Evolutionary conservation across 176 grass and related monocot species (phyloP).

Genomic region (Carex myosuroides): DNA sequence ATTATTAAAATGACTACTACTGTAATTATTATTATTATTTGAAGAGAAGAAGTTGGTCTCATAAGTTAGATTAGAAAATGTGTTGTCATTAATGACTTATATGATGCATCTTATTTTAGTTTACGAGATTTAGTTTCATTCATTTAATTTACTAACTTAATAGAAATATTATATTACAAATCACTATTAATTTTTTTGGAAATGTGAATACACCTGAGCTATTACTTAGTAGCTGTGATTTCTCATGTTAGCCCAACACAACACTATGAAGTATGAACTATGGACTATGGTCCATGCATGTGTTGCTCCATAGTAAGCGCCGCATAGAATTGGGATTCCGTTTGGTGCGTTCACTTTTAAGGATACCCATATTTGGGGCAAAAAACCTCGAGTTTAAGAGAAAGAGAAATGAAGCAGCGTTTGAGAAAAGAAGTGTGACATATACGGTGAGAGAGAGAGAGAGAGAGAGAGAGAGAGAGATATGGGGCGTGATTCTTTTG

Average conservation of each 20-base stretch:
- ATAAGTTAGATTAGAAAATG: background rate
- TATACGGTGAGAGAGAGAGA: background rate
- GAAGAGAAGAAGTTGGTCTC: background rate
- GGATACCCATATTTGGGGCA: background rate
- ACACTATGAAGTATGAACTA: background rate
- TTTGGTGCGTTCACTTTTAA: background rate
- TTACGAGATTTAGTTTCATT: background rate
- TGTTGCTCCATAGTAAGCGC: background rate
- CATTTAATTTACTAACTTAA: background rate
- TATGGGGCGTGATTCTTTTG: background rate
- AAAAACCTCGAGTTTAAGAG: background rate
- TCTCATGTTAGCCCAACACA: background rate
- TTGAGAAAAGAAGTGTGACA: background rate
- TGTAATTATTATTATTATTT: too few species aligned
- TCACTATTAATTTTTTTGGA: background rate
- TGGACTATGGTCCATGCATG: background rate
- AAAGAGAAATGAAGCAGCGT: background rate
- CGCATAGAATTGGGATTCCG: background rate
- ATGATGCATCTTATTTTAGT: background rate
- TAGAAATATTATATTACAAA: background rate
- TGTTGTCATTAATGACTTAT: background rate
- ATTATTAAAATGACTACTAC: too few species aligned
- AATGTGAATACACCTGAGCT: background rate
- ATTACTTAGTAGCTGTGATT: background rate
- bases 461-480: background rate